Evolutionary conservation across 441 rosid genomes (phyloP).

Genomic region (Erodium trifolium): DNA sequence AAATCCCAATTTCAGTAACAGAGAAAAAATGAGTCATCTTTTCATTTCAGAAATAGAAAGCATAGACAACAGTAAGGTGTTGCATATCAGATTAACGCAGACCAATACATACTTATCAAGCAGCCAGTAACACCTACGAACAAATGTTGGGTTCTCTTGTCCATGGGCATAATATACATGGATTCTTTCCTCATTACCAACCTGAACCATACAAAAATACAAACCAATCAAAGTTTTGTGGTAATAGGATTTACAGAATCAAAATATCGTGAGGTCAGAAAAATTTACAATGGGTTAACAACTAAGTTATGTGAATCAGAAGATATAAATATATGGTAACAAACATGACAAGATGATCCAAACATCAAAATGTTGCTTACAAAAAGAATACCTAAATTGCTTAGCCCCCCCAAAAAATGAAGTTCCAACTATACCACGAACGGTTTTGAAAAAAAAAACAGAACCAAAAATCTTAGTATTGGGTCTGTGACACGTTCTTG

Average conservation of each 20-base stretch:
- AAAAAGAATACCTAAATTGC: background rate
- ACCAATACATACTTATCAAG: constrained; percentile 76
- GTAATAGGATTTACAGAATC: constrained; percentile 6
- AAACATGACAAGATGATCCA: background rate
- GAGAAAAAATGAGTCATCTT: background rate
- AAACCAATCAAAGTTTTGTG: constrained; percentile 10
- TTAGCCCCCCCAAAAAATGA: background rate
- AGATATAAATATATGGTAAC: background rate
- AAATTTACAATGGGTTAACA: background rate
- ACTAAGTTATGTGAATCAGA: background rate
- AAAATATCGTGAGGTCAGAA: background rate
- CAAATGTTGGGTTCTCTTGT: constrained; percentile 74
- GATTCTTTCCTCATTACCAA: constrained; percentile 92
- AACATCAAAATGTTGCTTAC: background rate
- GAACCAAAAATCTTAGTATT: too few species aligned
- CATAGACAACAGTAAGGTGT: background rate
- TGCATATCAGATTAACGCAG: constrained; percentile 12
- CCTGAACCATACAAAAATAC: constrained; percentile 36
- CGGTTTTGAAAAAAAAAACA: background rate
- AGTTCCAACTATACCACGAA: background rate
- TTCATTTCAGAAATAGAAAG: constrained; percentile 3
- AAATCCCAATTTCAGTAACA: background rate
- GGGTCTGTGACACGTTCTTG: too few species aligned
- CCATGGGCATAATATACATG: constrained; percentile 99
- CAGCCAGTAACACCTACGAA: constrained; percentile 97